A percentile compares a stretch with the other conserved stretches of the same genome.
Conservation (phyloP, 805 yeast species). For the Wickerhamomyces rabaulensis region DNA sequence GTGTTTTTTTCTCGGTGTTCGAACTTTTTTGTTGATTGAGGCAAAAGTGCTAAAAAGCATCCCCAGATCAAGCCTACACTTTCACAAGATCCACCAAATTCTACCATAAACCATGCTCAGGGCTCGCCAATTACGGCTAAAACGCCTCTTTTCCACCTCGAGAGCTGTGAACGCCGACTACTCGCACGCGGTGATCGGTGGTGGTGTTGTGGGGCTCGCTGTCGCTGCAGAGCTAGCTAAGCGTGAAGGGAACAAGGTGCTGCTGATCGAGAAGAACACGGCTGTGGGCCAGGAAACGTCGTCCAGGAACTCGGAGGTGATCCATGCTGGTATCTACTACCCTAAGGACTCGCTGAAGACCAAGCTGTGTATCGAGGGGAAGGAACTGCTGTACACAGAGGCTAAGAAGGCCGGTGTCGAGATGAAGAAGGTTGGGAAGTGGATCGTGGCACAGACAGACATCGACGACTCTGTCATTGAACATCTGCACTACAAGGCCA, state of each 20-base stretch:
- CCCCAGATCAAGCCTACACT: not conserved
- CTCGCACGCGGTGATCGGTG: constrained; percentile 74
- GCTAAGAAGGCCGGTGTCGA: constrained; percentile 45
- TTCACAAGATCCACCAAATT: not conserved
- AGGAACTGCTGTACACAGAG: constrained; percentile 53
- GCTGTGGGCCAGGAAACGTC: constrained; percentile 76
- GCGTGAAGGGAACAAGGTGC: constrained; percentile 42
- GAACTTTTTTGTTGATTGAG: not conserved
- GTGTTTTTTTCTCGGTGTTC: not conserved
- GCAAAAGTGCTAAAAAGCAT: no score
- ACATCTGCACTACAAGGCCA: constrained; percentile 44
- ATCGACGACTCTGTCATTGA: constrained; percentile 55
- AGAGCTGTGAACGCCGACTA: constrained; percentile 35
- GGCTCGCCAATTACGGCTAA: not conserved
- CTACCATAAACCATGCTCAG: not conserved
- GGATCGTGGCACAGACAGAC: constrained; percentile 81
- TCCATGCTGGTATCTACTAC: constrained; percentile 86
- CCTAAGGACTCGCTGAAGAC: constrained; percentile 66
- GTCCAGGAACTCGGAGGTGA: constrained; percentile 87
- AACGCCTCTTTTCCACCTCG: constrained; percentile 13
- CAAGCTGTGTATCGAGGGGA: constrained; percentile 70
- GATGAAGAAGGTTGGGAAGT: constrained; percentile 67
- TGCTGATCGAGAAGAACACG: constrained; percentile 64
- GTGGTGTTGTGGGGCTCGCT: constrained; percentile 81
- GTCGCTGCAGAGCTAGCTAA: constrained; percentile 64